These are phyloP conservation scores for Vicia faba DNA, from an alignment of 306 rosid genomes.

Conservation along the genomic window DNA sequence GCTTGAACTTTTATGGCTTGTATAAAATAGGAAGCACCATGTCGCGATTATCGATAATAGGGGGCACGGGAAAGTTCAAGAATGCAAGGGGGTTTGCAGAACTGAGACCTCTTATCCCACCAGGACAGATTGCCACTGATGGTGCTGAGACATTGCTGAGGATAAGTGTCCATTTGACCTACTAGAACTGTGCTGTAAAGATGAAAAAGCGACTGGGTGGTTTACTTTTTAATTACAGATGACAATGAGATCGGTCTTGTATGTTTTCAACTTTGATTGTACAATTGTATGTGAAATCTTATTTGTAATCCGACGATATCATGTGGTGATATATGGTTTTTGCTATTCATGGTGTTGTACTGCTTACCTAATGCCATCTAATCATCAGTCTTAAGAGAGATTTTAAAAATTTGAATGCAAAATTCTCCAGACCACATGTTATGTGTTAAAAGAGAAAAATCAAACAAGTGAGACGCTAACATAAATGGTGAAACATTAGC, in stretches of 20 bases:
- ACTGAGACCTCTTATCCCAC: slow-evolving; percentile 68
- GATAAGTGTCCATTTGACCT: slow-evolving; percentile 58
- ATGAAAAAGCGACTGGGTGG: slow-evolving; percentile 13
- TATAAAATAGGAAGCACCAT: slow-evolving; percentile 74
- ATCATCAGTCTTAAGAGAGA: slow-evolving; percentile 17
- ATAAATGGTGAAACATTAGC: slow-evolving; percentile 2
- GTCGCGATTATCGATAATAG: slow-evolving; percentile 70
- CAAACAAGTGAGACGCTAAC: neutral
- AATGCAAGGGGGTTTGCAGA: slow-evolving; percentile 76
- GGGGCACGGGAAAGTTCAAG: slow-evolving; percentile 90
- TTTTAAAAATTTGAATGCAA: slow-evolving; percentile 19
- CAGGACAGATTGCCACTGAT: slow-evolving; percentile 75
- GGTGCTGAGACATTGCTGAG: slow-evolving; percentile 91
- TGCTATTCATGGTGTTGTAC: neutral
- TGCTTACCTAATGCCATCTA: slow-evolving; percentile 1
- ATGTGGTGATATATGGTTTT: neutral
- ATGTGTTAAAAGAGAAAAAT: neutral
- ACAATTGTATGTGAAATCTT: slow-evolving; percentile 33
- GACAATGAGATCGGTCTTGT: slow-evolving; percentile 32
- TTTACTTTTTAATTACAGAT: slow-evolving; percentile 17
- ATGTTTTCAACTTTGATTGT: slow-evolving; percentile 42
- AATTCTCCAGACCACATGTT: slow-evolving; percentile 3
- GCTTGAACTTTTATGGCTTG: slow-evolving; percentile 73
- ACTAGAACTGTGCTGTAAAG: slow-evolving; percentile 41
- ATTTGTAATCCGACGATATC: slow-evolving; percentile 25